A percentile compares a stretch with the other conserved stretches of the same genome.
Evolutionary conservation across 805 yeast genomes (phyloP).

Genomic region (Lipomyces oligophaga): DNA sequence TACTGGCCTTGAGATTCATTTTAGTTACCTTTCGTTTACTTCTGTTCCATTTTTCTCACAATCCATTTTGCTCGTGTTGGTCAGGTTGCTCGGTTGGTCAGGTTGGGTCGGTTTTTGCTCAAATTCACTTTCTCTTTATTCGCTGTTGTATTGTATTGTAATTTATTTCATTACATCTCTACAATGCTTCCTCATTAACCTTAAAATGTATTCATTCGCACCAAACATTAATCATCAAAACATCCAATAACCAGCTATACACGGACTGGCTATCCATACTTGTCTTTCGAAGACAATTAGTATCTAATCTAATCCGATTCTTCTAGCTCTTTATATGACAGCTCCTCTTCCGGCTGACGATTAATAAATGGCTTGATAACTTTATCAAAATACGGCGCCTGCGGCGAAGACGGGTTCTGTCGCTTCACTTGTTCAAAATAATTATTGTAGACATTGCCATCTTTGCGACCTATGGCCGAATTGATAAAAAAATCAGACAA

Average conservation of each 20-base stretch:
- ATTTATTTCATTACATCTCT: no score
- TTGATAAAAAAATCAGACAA: slow-evolving; percentile 76
- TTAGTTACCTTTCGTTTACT: no score
- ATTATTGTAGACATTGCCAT: slow-evolving; percentile 79
- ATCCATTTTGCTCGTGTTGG: no score
- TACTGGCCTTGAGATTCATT: no score
- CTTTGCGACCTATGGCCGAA: slow-evolving; percentile 73
- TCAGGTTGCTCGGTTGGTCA: no score
- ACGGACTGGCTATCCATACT: background rate
- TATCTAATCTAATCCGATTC: slow-evolving; percentile 18
- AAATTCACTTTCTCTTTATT: no score
- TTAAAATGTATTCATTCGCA: background rate
- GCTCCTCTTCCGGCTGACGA: slow-evolving; percentile 33
- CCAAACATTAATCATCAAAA: no score
- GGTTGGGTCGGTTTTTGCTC: no score
- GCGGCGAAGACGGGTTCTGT: slow-evolving; percentile 45
- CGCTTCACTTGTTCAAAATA: slow-evolving; percentile 62
- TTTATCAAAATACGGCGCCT: slow-evolving; percentile 56
- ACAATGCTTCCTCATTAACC: background rate
- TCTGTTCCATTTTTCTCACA: no score
- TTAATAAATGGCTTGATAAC: slow-evolving; percentile 38
- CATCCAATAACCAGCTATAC: background rate
- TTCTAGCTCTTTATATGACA: slow-evolving; percentile 17
- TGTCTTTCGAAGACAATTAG: background rate
- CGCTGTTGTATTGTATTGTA: no score